These are phyloP conservation scores for Beauveria asiatica DNA, from an alignment of 2,329 filamentous ascomycete genomes.

Conservation along the genomic window DNA sequence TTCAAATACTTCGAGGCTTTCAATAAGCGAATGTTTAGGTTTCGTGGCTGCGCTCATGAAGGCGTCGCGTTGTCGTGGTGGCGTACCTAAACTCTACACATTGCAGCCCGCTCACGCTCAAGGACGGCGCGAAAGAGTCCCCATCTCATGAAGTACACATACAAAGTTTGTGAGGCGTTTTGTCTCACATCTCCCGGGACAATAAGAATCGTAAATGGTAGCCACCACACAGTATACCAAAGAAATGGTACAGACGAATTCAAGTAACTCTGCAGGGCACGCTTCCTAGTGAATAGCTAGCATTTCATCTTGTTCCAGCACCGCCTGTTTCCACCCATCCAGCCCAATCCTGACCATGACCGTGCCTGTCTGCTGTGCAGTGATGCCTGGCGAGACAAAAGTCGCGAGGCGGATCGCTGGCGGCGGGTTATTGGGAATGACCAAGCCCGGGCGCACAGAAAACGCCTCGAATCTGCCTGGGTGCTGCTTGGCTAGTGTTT, in stretches of 20 bases:
- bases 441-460: slow-evolving; percentile 27
- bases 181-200: neutral
- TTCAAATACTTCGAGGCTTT: neutral
- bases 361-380: slow-evolving; percentile 26
- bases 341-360: slow-evolving; percentile 28
- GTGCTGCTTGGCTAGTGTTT: slow-evolving; percentile 27
- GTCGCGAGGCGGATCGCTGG: slow-evolving; percentile 20
- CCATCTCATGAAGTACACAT: neutral
- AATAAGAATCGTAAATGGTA: neutral
- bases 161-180: neutral
- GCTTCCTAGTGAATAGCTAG: neutral
- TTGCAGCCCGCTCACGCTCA: neutral
- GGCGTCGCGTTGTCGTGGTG: neutral
- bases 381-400: slow-evolving; percentile 24
- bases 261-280: too few relatives aligned
- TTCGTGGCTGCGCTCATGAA: neutral
- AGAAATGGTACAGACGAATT: neutral
- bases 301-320: slow-evolving; percentile 25
- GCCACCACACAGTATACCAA: neutral
- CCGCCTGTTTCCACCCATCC: slow-evolving; percentile 27
- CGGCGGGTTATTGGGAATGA: slow-evolving; percentile 21
- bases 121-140: neutral
- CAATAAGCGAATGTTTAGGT: neutral
- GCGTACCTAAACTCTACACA: neutral
- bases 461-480: slow-evolving; percentile 26